Evolutionary conservation across 2,329 filamentous ascomycete species (phyloP).

Genomic region (Macroventuria anomochaeta): DNA sequence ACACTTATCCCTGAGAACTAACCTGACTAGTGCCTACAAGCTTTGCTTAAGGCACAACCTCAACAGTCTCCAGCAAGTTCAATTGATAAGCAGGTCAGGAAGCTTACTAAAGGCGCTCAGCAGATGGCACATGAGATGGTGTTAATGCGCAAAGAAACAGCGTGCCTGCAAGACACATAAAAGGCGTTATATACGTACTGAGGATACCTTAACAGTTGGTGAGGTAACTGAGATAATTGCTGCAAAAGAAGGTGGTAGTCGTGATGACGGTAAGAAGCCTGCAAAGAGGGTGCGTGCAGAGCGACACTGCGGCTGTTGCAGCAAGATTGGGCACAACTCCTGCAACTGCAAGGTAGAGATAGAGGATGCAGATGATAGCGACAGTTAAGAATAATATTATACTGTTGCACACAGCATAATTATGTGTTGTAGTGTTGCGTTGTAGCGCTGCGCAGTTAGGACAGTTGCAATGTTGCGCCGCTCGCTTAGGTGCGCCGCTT

Average conservation of each 20-base stretch:
- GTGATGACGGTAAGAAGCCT: neutral
- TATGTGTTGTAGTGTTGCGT: neutral
- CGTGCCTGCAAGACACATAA: neutral
- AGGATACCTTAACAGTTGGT: slow-evolving; percentile 22
- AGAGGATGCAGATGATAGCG: neutral
- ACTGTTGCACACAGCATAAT: neutral
- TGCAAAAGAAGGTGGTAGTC: neutral
- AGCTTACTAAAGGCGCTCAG: slow-evolving; percentile 15
- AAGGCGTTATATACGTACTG: neutral
- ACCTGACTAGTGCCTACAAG: too few relatives aligned
- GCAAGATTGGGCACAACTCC: neutral
- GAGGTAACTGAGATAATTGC: neutral
- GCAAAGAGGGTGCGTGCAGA: neutral
- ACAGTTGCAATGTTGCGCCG: too few relatives aligned
- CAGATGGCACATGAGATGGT: slow-evolving; percentile 18
- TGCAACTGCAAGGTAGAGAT: too few relatives aligned
- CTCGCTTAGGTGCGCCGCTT: too few relatives aligned
- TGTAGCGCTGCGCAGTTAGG: too few relatives aligned
- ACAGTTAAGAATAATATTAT: neutral
- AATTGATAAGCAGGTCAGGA: slow-evolving; percentile 8
- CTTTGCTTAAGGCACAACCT: too few relatives aligned
- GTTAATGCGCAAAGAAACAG: slow-evolving; percentile 10
- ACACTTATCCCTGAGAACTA: too few relatives aligned
- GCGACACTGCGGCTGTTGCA: too few relatives aligned
- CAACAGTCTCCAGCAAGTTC: neutral